A percentile compares a stretch with the other conserved stretches of the same genome.
These are phyloP conservation scores for Mycena filopes DNA, from an alignment of 768 basidiomycete species.

Conservation along the genomic window DNA sequence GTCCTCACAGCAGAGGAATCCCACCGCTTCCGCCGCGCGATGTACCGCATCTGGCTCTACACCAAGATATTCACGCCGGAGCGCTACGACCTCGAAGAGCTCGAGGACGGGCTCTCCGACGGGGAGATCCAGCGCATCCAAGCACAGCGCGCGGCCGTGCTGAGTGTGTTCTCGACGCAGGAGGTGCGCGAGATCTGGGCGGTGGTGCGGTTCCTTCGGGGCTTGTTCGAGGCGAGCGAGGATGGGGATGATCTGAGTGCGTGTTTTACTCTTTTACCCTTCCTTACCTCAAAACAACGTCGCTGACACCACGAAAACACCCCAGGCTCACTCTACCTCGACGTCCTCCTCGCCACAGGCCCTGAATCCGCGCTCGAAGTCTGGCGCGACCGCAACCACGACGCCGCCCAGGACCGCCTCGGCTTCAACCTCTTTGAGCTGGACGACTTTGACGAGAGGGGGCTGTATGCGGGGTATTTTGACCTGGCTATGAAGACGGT, in stretches of 20 bases:
- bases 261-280: no score
- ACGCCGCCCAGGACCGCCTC: slow-evolving; percentile 1
- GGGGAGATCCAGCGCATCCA: not conserved
- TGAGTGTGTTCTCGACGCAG: not conserved
- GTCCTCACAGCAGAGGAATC: slow-evolving; percentile 1
- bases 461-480: slow-evolving; percentile 13
- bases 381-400: slow-evolving; percentile 11
- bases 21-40: slow-evolving; percentile 1
- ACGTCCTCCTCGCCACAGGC: slow-evolving; percentile 15
- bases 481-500: slow-evolving; percentile 9
- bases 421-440: not conserved
- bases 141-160: slow-evolving; percentile 7
- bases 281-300: not conserved
- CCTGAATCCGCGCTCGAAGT: not conserved
- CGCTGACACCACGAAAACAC: not conserved
- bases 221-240: not conserved
- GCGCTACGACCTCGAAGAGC: not conserved
- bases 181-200: not conserved
- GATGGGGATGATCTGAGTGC: no score
- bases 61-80: not conserved
- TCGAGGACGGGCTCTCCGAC: not conserved
- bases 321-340: not conserved
- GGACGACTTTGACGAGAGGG: not conserved
- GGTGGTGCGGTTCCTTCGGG: slow-evolving; percentile 5
- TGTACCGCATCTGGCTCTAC: slow-evolving; percentile 1